Evolutionary conservation across 306 rosid genomes (phyloP).

Genomic region (Vachellia collinsii): DNA sequence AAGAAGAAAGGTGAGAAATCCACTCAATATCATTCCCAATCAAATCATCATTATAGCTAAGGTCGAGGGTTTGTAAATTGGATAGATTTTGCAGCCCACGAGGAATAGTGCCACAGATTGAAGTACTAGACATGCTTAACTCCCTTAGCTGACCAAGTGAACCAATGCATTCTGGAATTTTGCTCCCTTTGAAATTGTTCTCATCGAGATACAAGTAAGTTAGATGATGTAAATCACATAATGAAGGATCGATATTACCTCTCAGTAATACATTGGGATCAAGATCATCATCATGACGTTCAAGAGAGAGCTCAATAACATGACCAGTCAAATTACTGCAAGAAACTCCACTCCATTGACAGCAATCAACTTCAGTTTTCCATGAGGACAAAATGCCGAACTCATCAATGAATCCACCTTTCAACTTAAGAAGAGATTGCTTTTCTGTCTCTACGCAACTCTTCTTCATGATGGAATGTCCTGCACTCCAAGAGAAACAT

Average conservation of each 20-base stretch:
- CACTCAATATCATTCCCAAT: neutral
- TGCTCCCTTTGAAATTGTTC: neutral
- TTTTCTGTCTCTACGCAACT: slow-evolving; percentile 7
- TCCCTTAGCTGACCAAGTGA: slow-evolving; percentile 26
- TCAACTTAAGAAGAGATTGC: slow-evolving; percentile 21
- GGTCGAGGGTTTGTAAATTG: slow-evolving; percentile 15
- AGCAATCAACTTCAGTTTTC: neutral
- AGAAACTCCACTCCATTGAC: neutral
- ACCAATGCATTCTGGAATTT: neutral
- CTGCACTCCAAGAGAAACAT: neutral
- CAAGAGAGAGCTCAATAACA: neutral
- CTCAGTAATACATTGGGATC: too few species aligned
- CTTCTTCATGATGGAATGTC: neutral
- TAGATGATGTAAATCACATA: neutral
- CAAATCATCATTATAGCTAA: neutral
- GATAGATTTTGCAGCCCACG: slow-evolving; percentile 22
- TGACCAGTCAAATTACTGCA: neutral
- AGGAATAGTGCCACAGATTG: slow-evolving; percentile 2
- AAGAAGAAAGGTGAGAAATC: neutral
- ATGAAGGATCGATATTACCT: neutral
- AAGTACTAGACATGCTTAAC: neutral
- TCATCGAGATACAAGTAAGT: neutral
- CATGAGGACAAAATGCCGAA: neutral
- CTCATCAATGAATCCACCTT: neutral
- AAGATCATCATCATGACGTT: fast-evolving